phyloP scores from a whole-genome alignment of 2,329 filamentous ascomycete species.

The Ceratocystis eucalypticola region DNA sequence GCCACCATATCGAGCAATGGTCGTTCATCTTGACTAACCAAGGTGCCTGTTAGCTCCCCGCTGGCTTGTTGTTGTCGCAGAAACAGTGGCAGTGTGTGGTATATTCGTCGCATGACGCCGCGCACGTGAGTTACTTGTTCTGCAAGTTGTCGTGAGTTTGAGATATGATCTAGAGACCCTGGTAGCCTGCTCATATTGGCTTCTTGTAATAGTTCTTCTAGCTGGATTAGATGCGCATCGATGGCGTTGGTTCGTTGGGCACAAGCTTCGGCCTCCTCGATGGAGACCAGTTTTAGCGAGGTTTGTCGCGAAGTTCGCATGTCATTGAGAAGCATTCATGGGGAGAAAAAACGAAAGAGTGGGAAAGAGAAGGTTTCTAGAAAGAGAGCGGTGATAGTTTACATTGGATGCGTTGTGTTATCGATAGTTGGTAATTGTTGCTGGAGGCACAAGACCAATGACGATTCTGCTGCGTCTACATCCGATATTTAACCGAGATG shows the following conservation, averaged over 20 bases:
- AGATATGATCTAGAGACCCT: neutral
- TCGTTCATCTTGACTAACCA: neutral
- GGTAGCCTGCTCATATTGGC: neutral
- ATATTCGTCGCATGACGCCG: constrained; percentile 4
- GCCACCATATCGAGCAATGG: constrained; percentile 11
- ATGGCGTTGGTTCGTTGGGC: constrained; percentile 2
- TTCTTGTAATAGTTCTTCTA: constrained; percentile 1
- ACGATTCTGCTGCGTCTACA: neutral
- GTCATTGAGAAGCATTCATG: neutral
- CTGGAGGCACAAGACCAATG: neutral
- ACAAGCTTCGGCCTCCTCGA: constrained; percentile 1
- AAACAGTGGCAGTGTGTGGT: constrained; percentile 6
- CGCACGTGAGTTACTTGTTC: constrained; percentile 2
- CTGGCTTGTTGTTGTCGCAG: neutral
- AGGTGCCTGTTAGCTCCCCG: neutral
- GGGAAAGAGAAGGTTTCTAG: neutral
- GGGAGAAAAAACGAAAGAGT: neutral
- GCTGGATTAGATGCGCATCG: constrained; percentile 4
- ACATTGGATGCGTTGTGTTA: neutral
- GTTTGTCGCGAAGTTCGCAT: constrained; percentile 4
- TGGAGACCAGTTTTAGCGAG: constrained; percentile 1
- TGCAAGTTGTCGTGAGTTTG: neutral
- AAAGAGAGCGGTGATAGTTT: neutral
- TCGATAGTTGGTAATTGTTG: neutral
- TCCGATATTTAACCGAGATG: too few relatives aligned